Evolutionary conservation across 202 grass and related monocot species (phyloP), one percentile per base, ranked within the genome.

Genomic region (Zoysia matrella): DNA sequence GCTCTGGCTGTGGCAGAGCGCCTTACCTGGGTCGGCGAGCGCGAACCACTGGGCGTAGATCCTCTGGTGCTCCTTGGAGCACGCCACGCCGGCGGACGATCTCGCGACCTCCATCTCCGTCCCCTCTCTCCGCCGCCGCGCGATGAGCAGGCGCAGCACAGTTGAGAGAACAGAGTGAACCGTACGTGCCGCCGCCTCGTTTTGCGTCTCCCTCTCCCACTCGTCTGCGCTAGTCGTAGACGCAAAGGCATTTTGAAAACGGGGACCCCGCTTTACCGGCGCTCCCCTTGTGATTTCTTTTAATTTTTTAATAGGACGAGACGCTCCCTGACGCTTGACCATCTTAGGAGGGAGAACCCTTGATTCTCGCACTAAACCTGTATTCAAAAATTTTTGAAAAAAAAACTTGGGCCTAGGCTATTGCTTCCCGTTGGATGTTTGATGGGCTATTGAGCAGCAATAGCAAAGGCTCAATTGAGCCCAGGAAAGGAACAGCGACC

Each of bases 1-100:
- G 12, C 11, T 47, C 44, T 44, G 5, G 51, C n/a, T n/a, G 30
- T 36, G 30, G 30, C 30, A n/a, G 22, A 8, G 4, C 55, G 75
- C 63, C 52, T 45, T 83, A 95, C 94, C 94, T 80, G 81, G 89
- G 82, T 97, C 94, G 22, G 94, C 88, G 53, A 75, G 60, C 42
- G 88, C 67, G 85, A 97, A 97, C 94, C 94, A 97, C 60, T 89
- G 81, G 46, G 86, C 83, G 52, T 92, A 97, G 89, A 92, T 82
- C 89, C 71, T 94, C 68, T 97, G 91, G 72, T 92, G 88, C 85
- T 90, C 89, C 76, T 83, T 92, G 71, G 88, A 86, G 86, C 88
- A 93, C 49, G 67, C 77, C 46, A 82, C 71, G 73, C 78, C 47
- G 78, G 87, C 13, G 64, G 51, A 74, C 9, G 86, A 69, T 9